These are phyloP conservation scores for Annulohypoxylon nitens DNA, from an alignment of 495 filamentous ascomycete genomes.

Conservation along the genomic window DNA sequence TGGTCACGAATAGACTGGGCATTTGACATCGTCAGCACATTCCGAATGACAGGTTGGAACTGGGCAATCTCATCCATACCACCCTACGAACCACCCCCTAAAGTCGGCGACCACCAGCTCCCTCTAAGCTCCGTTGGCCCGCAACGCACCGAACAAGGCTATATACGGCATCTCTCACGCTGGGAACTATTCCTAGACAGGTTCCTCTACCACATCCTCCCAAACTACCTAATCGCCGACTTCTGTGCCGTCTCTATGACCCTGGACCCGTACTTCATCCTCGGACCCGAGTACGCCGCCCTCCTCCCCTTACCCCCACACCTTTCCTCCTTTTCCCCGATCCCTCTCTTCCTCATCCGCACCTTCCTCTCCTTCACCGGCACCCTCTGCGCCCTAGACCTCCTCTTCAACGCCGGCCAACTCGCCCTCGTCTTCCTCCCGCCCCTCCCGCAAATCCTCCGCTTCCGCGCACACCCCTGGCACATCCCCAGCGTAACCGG, in stretches of 20 bases:
- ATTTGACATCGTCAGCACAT: slow-evolving; percentile 74
- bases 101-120: slow-evolving; percentile 54
- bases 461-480: slow-evolving; percentile 70
- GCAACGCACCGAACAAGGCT: slow-evolving; percentile 55
- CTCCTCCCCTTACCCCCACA: slow-evolving; percentile 64
- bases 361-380: slow-evolving; percentile 62
- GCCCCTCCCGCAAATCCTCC: slow-evolving; percentile 52
- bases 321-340: slow-evolving; percentile 57
- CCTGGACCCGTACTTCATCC: slow-evolving; percentile 80
- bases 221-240: slow-evolving; percentile 75
- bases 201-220: slow-evolving; percentile 58
- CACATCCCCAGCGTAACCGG: slow-evolving; percentile 76
- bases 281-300: slow-evolving; percentile 54
- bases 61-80: slow-evolving; percentile 73
- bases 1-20: slow-evolving; percentile 78
- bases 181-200: slow-evolving; percentile 62
- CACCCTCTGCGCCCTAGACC: slow-evolving; percentile 67
- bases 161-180: slow-evolving; percentile 55
- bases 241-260: slow-evolving; percentile 73
- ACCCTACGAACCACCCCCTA: slow-evolving; percentile 62
- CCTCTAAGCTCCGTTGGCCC: slow-evolving; percentile 51
- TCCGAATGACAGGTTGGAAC: slow-evolving; percentile 83
- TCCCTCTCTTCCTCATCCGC: slow-evolving; percentile 63
- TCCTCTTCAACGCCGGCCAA: slow-evolving; percentile 61
- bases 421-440: slow-evolving; percentile 65